Base-by-base conservation (phyloP, 2,329 filamentous ascomycete genomes). In the Fusarium sp. region DNA sequence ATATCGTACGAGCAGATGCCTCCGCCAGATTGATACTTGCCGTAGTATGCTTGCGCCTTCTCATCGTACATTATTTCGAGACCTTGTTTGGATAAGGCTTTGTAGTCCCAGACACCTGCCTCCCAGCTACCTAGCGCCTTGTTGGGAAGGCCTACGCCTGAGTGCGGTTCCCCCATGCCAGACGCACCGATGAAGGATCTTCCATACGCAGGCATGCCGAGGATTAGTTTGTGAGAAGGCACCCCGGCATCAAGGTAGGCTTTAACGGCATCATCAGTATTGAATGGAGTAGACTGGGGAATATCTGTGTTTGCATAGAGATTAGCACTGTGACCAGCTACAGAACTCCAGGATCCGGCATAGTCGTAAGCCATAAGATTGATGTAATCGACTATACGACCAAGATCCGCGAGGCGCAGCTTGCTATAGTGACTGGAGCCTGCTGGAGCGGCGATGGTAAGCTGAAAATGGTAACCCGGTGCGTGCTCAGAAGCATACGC, bases 181-280 rank as follows among this genome's bases (percentile, higher is more conserved):
- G 42, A 35, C 12, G 73, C 69, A 17, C 62, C 85, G 81, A 66
- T 32, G 76, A 95, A 96, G 0, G 90, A 84, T 38, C 92, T 90
- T 3, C 93, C 93, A 78, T 95, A 96, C 6, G 95, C 82, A 0
- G 93, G 92, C 85, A 95, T 90, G 5, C 93, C 93, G 10, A 95
- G 82, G 3, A 92, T 86, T 60, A 97, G 87, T 80, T 95, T 95
- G 48, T 81, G 77, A 0, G 88, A 75, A 0, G 88, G 82, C 0
- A 95, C 87, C 7, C 89, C 90, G 5, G 85, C 85, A 1, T 82
- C 78, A 23, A 90, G 80, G 81, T 95, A 96, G 62, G 86, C 88
- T 4, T 83, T 78, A 41, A 96, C 81, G 6, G 92, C 91, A 17
- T 82, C 79, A 27, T 91, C 83, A 5, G 90, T 90, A 76, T 86